These are phyloP conservation scores for Hanseniaspora meyeri DNA, from an alignment of 805 yeast genomes.

Conservation along the genomic window DNA sequence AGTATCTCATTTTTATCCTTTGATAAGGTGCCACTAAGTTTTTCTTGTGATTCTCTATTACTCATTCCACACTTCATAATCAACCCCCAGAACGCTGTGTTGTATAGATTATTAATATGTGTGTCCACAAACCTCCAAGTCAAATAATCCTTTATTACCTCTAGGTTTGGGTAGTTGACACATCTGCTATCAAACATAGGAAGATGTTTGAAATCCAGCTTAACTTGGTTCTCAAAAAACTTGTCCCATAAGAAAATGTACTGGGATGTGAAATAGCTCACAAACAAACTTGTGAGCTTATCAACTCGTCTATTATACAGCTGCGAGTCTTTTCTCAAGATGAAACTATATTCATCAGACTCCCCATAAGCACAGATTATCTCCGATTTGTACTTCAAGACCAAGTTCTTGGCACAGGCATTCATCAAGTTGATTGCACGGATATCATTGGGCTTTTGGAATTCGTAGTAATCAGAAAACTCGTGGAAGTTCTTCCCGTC, in stretches of 20 bases:
- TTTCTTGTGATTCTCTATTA: slow-evolving; percentile 69
- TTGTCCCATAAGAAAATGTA: slow-evolving; percentile 59
- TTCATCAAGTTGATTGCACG: slow-evolving; percentile 73
- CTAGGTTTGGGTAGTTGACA: slow-evolving; percentile 61
- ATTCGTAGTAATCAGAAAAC: slow-evolving; percentile 59
- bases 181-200: slow-evolving; percentile 91
- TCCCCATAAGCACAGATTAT: slow-evolving; percentile 81
- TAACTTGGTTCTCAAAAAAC: slow-evolving; percentile 33
- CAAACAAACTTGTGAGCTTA: slow-evolving; percentile 71
- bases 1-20: slow-evolving; percentile 81
- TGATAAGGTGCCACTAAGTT: slow-evolving; percentile 63
- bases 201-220: slow-evolving; percentile 39
- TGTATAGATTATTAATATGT: slow-evolving; percentile 87
- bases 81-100: slow-evolving; percentile 83
- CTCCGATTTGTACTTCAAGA: slow-evolving; percentile 54
- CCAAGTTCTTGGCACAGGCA: slow-evolving; percentile 55
- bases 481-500: slow-evolving; percentile 94
- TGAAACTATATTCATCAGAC: slow-evolving; percentile 85
- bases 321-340: slow-evolving; percentile 48
- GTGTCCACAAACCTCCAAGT: slow-evolving; percentile 95
- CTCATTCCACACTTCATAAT: slow-evolving; percentile 57
- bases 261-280: slow-evolving; percentile 66
- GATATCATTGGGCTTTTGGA: slow-evolving; percentile 77
- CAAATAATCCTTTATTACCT: slow-evolving; percentile 62
- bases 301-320: slow-evolving; percentile 71